Evolutionary conservation across 2,329 filamentous ascomycete species (phyloP), one percentile per base, ranked within the genome.

Genomic region (Paramyrothecium roridum): DNA sequence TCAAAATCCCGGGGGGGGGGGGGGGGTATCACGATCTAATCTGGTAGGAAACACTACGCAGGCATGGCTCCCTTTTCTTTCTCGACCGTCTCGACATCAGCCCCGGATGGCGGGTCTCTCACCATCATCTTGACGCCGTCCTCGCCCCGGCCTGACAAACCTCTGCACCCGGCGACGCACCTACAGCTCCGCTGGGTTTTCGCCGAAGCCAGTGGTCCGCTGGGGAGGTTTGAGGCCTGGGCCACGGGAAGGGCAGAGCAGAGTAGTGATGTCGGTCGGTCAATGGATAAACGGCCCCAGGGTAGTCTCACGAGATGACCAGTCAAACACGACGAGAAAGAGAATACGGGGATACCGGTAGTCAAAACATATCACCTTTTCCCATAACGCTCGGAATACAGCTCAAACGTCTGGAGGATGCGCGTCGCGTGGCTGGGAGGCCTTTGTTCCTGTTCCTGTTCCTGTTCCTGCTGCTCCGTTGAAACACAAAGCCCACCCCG

Each of bases 111-210:
- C 3, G 17, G 13, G 3, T 50, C 53, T 3, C 48, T 57, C 17
- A 26, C 52, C 37, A 37, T 58, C 46, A 48, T 46, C 57, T 53
- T 58, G 54, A 52, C 51, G 16, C 53, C 49, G 3, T 50, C 54
- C 10, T 30, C 54, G 26, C 7, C 37, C 37, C 7, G 37, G 37
- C 37, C 13, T 13, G n/a, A 43, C 37, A 43, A 16, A 13, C 45
- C 40, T 46, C 22, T 45, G 33, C 48, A 45, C 34, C 54, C 56
- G 16, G 55, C 53, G 34, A 59, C 57, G 26, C 48, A 50, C 26
- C 59, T 57, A 11, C 57, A 52, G 49, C 52, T 59, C 10, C 59
- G 54, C 21, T 56, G 53, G 33, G 52, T 54, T 8, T 56, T 52
- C 23, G 19, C 48, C 19, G 52, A 59, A 8, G 22, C 54, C 37